These are phyloP conservation scores for Stephania yunnanensis DNA, from an alignment of 164 flowering plant genomes.

Conservation along the genomic window DNA sequence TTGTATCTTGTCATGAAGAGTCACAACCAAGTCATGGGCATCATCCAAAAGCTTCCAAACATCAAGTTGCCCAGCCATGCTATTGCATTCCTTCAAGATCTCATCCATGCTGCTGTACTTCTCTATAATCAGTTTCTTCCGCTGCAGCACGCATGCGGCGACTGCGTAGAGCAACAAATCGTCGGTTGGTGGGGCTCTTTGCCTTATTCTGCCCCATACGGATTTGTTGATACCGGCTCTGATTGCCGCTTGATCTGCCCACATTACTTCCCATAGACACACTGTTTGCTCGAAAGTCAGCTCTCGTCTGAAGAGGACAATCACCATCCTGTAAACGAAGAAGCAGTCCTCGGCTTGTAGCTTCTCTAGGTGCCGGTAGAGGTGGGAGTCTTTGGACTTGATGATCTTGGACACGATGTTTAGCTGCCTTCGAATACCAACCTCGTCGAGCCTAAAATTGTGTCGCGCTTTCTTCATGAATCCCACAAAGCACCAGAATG, in stretches of 20 bases:
- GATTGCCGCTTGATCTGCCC: conserved; percentile 96
- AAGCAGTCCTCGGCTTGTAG: conserved; percentile 91
- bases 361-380: conserved; percentile 80
- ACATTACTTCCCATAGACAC: conserved; percentile 96
- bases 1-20: conserved; percentile 48
- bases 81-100: conserved; percentile 81
- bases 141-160: conserved; percentile 71
- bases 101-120: conserved; percentile 92
- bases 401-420: conserved; percentile 79
- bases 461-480: conserved; percentile 93
- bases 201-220: conserved; percentile 68
- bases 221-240: conserved; percentile 83
- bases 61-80: conserved; percentile 31
- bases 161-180: conserved; percentile 13
- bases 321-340: conserved; percentile 96
- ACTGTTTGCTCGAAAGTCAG: conserved; percentile 75
- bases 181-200: conserved; percentile 11
- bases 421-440: conserved; percentile 81
- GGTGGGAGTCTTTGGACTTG: conserved; percentile 76
- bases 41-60: conserved; percentile 95
- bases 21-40: conserved; percentile 59
- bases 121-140: conserved; percentile 81
- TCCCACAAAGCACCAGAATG: conserved; percentile 98
- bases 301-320: conserved; percentile 91
- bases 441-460: conserved; percentile 89